These are phyloP conservation scores for Botryococcus braunii DNA, from an alignment of 163 green algal genomes.

Conservation along the genomic window DNA sequence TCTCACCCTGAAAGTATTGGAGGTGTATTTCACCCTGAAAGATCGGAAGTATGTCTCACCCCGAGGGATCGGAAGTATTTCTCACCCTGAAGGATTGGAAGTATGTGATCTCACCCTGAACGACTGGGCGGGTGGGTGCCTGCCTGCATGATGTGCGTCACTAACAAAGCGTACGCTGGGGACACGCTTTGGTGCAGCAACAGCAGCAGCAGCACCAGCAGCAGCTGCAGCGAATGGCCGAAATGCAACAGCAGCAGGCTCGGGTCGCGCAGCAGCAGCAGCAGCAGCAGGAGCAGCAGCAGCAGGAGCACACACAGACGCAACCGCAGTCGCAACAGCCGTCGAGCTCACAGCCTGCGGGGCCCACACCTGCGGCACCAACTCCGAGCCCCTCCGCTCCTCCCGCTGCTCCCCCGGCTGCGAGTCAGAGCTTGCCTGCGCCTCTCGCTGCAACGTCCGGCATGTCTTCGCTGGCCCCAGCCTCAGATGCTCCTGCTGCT, in stretches of 20 bases:
- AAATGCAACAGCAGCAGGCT: background rate
- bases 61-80: background rate
- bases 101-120: background rate
- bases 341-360: too few species aligned
- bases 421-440: too few species aligned
- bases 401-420: too few species aligned
- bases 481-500: too few species aligned
- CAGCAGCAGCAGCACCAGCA: background rate
- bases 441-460: too few species aligned
- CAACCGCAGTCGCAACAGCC: too few species aligned
- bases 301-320: background rate
- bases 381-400: too few species aligned
- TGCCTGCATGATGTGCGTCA: background rate
- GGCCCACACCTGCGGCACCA: too few species aligned
- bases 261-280: background rate
- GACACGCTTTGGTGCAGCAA: background rate
- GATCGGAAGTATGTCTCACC: background rate
- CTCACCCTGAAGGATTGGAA: background rate
- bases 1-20: too few species aligned
- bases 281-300: constrained; percentile 4
- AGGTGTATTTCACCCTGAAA: too few species aligned
- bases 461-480: too few species aligned
- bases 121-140: background rate
- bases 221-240: background rate
- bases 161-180: background rate